Base-by-base conservation (phyloP, 176 grass and related monocot species). In the Paspalum notatum region DNA sequence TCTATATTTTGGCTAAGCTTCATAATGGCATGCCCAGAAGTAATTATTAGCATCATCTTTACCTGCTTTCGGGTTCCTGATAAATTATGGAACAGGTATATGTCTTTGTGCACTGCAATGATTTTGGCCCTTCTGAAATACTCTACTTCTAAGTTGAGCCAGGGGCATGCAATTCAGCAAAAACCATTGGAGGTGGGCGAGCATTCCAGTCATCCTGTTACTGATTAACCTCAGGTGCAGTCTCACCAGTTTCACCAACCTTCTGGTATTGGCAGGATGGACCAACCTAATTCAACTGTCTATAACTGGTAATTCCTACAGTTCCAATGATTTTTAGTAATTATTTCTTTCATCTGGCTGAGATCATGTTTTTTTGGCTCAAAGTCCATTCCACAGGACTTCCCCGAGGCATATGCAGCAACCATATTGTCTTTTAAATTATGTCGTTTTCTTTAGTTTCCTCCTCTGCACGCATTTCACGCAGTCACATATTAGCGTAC, bases 201-300 rank as follows among this genome's bases (percentile, higher is more conserved):
- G 13, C n/a, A 61, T n/a, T 47, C 45, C 21, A 27, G 12, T 76
- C 21, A 47, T 42, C 55, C 20, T 46, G 41, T 17, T 60, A 8
- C 12, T 47, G 40, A 76, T 76, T 47, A 55, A 60, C 7, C 55
- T 61, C 67, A 70, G 12, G 48, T 70, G 67, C 12, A 70, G 47
- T 70, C 67, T 48, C 43, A 48, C 24, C 5, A 47, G 12, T 70
- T 12, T 10, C 20, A 44, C 41, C 42, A 68, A 22, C 7, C 22
- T 5, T 20, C 20, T 70, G 67, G 11, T 47, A 2, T 26, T 48
- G 67, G 12, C 44, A 48, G 44, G 43, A 70, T 25, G 67, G 20
- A 11, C 44, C 20, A 8, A 48, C 43, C 44, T 14, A 25, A 70
- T 48, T 47, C 44, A 48, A 12, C 43, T 45, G 40, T 18, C 55